Evolutionary conservation across 805 yeast species (phyloP).

Genomic region (Metschnikowia picachoensis): DNA sequence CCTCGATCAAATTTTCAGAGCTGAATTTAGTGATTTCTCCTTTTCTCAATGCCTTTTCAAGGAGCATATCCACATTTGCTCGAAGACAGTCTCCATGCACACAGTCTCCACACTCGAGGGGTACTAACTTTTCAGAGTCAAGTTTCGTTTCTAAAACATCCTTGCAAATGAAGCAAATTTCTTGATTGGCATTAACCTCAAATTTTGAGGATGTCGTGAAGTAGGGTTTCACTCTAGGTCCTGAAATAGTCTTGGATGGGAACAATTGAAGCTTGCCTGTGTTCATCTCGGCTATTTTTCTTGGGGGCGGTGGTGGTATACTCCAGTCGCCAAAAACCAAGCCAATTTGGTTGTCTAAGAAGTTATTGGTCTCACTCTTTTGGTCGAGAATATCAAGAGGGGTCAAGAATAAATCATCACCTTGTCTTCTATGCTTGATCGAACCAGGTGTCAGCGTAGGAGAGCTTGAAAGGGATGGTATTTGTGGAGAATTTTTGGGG

Average conservation of each 20-base stretch:
- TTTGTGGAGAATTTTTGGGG: constrained; percentile 6
- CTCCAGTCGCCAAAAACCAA: constrained; percentile 13
- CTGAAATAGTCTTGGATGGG: constrained; percentile 1
- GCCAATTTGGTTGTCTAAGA: constrained; percentile 12
- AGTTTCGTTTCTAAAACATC: constrained; percentile 46
- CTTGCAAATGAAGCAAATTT: constrained; percentile 48
- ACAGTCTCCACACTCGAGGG: constrained; percentile 51
- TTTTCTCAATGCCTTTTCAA: constrained; percentile 7
- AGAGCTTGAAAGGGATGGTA: constrained; percentile 13
- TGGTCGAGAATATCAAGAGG: constrained; percentile 17
- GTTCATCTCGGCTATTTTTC: constrained; percentile 1
- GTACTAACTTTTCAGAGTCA: constrained; percentile 42
- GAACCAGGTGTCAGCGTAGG: constrained; percentile 14
- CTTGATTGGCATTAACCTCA: constrained; percentile 1
- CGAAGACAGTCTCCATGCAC: constrained; percentile 57
- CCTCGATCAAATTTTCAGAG: background rate
- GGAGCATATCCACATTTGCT: constrained; percentile 8
- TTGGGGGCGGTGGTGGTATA: constrained; percentile 20
- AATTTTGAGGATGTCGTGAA: constrained; percentile 3
- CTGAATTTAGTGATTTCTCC: background rate
- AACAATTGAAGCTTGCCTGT: constrained; percentile 2
- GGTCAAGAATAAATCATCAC: constrained; percentile 12
- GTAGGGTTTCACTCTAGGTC: constrained; percentile 12
- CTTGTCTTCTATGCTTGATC: background rate
- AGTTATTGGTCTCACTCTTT: constrained; percentile 11